These are phyloP conservation scores for Dendrocalamus latiflorus DNA, from an alignment of 202 grass and related monocot species.

Conservation along the genomic window DNA sequence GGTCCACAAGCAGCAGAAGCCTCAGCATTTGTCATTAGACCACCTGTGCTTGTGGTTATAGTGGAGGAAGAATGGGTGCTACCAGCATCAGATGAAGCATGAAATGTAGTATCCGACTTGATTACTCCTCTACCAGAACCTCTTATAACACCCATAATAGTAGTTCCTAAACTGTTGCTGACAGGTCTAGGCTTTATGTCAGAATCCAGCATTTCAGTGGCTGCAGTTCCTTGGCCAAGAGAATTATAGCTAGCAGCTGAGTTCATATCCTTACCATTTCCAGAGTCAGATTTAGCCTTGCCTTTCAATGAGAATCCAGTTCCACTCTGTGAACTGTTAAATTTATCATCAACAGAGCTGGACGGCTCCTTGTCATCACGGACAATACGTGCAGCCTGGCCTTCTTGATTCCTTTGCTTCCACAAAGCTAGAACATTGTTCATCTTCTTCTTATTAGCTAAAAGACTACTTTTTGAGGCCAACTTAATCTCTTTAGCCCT, in stretches of 20 bases:
- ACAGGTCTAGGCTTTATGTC: slow-evolving; percentile 59
- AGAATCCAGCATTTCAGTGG: slow-evolving; percentile 43
- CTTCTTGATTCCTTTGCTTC: slow-evolving; percentile 98
- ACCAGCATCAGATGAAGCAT: slow-evolving; percentile 33
- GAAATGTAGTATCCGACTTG: slow-evolving; percentile 59
- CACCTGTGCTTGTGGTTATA: slow-evolving; percentile 19
- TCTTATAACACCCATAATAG: slow-evolving; percentile 85
- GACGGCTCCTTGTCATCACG: slow-evolving; percentile 62
- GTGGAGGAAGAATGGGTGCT: slow-evolving; percentile 19
- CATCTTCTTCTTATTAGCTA: slow-evolving; percentile 99
- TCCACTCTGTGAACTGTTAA: slow-evolving; percentile 30
- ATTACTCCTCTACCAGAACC: slow-evolving; percentile 73
- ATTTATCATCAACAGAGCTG: slow-evolving; percentile 41
- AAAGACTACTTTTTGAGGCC: slow-evolving; percentile 71
- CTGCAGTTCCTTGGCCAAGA: slow-evolving; percentile 35
- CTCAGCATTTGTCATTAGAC: slow-evolving; percentile 28
- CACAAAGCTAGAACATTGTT: slow-evolving; percentile 98
- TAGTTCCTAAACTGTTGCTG: slow-evolving; percentile 62
- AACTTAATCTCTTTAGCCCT: slow-evolving; percentile 92
- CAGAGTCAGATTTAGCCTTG: slow-evolving; percentile 61
- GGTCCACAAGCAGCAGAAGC: slow-evolving; percentile 29
- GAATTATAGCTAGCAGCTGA: slow-evolving; percentile 33
- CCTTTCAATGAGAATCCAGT: slow-evolving; percentile 40
- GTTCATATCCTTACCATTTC: slow-evolving; percentile 35
- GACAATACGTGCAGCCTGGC: slow-evolving; percentile 42